Base-by-base conservation (phyloP, 1,139 yeast genomes). In the Magnusiomyces magnusii region DNA sequence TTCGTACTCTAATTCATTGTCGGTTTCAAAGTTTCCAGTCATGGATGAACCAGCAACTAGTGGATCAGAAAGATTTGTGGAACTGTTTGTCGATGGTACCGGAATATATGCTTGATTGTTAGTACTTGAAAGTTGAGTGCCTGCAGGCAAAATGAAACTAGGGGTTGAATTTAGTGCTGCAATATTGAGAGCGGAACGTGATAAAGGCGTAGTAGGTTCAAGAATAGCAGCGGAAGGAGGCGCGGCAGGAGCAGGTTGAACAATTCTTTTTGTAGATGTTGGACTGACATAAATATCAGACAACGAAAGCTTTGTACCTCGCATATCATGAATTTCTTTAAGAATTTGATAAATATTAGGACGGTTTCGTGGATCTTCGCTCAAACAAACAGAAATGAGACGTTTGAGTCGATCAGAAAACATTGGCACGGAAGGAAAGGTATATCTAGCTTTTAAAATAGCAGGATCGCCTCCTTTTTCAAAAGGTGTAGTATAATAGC, bases 401-500 rank as follows among this genome's bases (percentile, higher is more conserved):
- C 73, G 69, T 61, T 73, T 72, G 49, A 75, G 66, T 23, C 76
- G 65, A 51, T 70, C 72, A 13, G 76, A 71, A 65, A 75, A 77
- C 27, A 64, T 69, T 5, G 80, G 79, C 49, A 69, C 67, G 1
- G 71, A 66, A 15, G 90, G 91, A 64, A 84, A 83, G 28, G 77
- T 77, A 69, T 80, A 85, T 56, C 80, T 78, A 1, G 87, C 81
- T 68, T 82, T 85, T 58, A 85, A 72, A 57, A 86, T 84, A 2
- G 88, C 88, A 64, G 83, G 73, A 63, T 82, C 87, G 25, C 89
- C 89, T 15, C 86, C 84, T 47, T 65, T 62, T 73, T 93, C 99
- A 72, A 93, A 93, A 0, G 99, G 99, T 0, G 99, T 93, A 0
- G 91, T 92, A 72, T 89, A 93, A 73, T 88, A 93, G 70, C 98